Evolutionary conservation across 306 rosid species (phyloP).

Genomic region (Pterocarpus santalinus): DNA sequence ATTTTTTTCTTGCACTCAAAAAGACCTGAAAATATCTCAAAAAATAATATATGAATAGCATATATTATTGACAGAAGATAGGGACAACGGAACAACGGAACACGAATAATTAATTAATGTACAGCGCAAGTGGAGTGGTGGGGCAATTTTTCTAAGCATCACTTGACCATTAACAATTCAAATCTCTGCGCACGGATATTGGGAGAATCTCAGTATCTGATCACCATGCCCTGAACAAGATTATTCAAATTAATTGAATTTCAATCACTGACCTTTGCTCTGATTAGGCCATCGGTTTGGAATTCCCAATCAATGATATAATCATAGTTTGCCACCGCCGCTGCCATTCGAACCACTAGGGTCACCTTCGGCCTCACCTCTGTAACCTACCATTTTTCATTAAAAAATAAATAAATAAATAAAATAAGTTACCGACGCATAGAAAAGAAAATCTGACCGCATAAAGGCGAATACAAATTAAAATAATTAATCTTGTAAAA

Average conservation of each 20-base stretch:
- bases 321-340: slow-evolving; percentile 91
- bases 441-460: background rate
- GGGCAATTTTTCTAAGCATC: no score
- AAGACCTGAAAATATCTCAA: no score
- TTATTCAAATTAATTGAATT: slow-evolving; percentile 10
- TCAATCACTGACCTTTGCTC: slow-evolving; percentile 69
- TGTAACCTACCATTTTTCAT: slow-evolving; percentile 56
- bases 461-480: background rate
- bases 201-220: background rate
- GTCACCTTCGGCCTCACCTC: slow-evolving; percentile 97
- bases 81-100: no score
- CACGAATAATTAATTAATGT: no score
- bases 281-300: slow-evolving; percentile 85
- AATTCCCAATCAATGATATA: slow-evolving; percentile 95
- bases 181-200: background rate
- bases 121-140: no score
- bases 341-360: slow-evolving; percentile 87
- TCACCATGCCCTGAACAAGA: slow-evolving; percentile 1
- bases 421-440: background rate
- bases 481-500: background rate
- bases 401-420: background rate
- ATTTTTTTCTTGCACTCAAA: no score
- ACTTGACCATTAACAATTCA: no score
- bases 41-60: no score
- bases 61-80: no score